phyloP scores from a whole-genome alignment of 2,329 filamentous ascomycete species.

The Fusarium haematococcum region DNA sequence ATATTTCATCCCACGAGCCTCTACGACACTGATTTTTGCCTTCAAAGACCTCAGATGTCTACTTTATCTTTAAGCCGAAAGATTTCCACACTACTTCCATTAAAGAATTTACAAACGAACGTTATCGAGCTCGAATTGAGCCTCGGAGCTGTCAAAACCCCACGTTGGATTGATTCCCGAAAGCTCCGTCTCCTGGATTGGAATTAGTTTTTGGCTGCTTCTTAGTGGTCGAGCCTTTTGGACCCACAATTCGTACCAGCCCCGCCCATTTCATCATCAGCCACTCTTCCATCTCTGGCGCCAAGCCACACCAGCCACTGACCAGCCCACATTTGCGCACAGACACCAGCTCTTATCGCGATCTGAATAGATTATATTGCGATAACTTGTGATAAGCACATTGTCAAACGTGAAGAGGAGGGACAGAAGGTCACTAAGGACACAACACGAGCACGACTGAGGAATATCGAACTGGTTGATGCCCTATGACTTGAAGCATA shows the following conservation, averaged over 20 bases:
- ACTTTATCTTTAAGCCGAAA: too few species aligned
- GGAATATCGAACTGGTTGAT: neutral
- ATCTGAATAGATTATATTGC: neutral
- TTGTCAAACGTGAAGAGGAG: neutral
- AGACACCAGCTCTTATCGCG: neutral
- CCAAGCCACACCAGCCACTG: neutral
- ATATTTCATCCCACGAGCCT: neutral
- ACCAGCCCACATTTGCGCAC: neutral
- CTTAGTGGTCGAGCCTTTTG: neutral
- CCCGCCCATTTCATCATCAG: neutral
- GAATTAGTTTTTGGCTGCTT: conserved; percentile 8
- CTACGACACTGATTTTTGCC: neutral
- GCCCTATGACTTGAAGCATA: neutral
- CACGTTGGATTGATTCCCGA: neutral
- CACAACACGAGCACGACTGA: neutral
- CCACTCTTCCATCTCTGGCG: neutral
- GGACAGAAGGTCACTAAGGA: neutral
- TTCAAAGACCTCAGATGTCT: neutral
- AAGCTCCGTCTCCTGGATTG: neutral
- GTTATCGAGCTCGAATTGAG: neutral
- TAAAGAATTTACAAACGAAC: neutral
- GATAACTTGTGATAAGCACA: neutral
- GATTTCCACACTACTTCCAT: neutral
- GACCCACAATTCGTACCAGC: neutral
- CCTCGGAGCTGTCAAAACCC: conserved; percentile 3